A percentile compares a stretch with the other conserved stretches of the same genome.
Conservation (phyloP, 2,329 filamentous ascomycete genomes). For the Alternaria sp. region DNA sequence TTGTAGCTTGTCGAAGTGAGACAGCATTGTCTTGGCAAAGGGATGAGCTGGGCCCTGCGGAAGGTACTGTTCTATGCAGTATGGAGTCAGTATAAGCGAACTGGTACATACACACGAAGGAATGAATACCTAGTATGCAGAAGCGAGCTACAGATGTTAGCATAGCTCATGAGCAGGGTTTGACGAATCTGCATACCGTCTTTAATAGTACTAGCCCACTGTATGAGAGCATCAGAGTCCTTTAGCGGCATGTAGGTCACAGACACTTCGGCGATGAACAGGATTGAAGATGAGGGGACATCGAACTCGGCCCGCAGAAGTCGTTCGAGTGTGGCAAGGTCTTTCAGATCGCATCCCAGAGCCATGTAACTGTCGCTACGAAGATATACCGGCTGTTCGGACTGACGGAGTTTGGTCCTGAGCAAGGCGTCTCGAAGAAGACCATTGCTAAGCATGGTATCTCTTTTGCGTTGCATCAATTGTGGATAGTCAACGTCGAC, state of each 20-base stretch:
- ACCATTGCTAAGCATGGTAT: constrained; percentile 65
- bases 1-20: constrained; percentile 80
- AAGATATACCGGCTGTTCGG: constrained; percentile 38
- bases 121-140: constrained; percentile 65
- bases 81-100: constrained; percentile 3
- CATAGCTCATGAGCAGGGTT: background rate
- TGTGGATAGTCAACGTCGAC: constrained; percentile 87
- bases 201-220: constrained; percentile 76
- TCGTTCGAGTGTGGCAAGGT: constrained; percentile 66
- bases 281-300: constrained; percentile 65
- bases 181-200: constrained; percentile 60
- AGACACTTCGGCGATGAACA: constrained; percentile 90
- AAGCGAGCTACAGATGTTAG: constrained; percentile 68
- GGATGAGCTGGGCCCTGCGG: constrained; percentile 80
- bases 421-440: constrained; percentile 51
- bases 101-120: background rate
- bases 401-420: constrained; percentile 31
- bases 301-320: constrained; percentile 66
- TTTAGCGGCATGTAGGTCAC: constrained; percentile 85
- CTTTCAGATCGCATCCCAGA: constrained; percentile 79
- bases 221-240: constrained; percentile 75
- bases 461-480: constrained; percentile 75
- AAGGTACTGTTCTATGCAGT: constrained; percentile 72
- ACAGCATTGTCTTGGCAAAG: constrained; percentile 85
- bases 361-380: constrained; percentile 75